Evolutionary conservation across 441 rosid species (phyloP).

Genomic region (Corymbia calophylla): DNA sequence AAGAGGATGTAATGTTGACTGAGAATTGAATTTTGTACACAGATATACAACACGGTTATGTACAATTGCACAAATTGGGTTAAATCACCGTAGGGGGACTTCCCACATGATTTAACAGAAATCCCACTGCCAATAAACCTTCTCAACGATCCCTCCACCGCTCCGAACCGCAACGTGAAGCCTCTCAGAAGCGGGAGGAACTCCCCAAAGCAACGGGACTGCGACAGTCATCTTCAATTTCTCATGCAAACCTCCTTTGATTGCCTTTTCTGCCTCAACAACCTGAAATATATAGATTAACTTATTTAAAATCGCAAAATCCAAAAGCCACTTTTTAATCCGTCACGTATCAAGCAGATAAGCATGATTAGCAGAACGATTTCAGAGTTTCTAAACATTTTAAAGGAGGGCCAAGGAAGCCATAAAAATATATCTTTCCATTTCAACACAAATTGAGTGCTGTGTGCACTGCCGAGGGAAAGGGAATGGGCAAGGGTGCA

Average conservation of each 20-base stretch:
- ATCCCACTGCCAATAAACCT: constrained; percentile 87
- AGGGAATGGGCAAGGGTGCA: neutral
- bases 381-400: neutral
- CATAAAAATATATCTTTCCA: neutral
- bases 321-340: neutral
- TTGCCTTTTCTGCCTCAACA: constrained; percentile 71
- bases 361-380: neutral
- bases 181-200: constrained; percentile 90
- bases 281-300: constrained; percentile 22
- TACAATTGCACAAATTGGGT: constrained; percentile 32
- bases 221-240: constrained; percentile 87
- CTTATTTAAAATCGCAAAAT: neutral
- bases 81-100: neutral
- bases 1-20: neutral
- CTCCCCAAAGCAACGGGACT: constrained; percentile 91
- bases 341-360: neutral
- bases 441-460: neutral
- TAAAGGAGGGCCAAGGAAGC: neutral
- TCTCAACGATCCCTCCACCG: constrained; percentile 93
- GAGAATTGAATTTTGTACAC: constrained; percentile 25
- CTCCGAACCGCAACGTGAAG: constrained; percentile 85
- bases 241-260: constrained; percentile 75
- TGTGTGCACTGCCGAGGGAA: accelerated
- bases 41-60: constrained; percentile 16
- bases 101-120: constrained; percentile 38